Evolutionary conservation across 352 stramenopile genomes (phyloP).

Genomic region (Phytophthora syringae): DNA sequence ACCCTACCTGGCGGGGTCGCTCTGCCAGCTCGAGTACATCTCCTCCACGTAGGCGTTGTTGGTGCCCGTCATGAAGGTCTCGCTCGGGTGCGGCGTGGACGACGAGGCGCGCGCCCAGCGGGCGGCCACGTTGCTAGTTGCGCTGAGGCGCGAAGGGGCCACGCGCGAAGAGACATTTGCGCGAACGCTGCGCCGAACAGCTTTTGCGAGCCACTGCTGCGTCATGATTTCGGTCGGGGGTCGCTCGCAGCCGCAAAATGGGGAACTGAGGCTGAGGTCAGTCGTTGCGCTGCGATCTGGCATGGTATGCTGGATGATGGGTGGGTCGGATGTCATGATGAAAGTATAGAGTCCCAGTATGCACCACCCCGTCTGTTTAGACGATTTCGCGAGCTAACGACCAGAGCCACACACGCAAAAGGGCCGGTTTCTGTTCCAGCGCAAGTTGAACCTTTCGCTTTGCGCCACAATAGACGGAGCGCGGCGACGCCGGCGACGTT

Average conservation of each 20-base stretch:
- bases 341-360: not conserved
- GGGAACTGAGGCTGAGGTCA: conserved; percentile 37
- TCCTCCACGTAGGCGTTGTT: conserved; percentile 97
- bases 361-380: conserved; percentile 10
- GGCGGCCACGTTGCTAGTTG: conserved; percentile 19
- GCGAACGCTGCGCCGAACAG: conserved; percentile 55
- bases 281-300: conserved; percentile 12
- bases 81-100: conserved; percentile 77
- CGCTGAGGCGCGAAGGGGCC: conserved; percentile 3
- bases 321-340: conserved; percentile 14
- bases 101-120: conserved; percentile 58
- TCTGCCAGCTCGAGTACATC: conserved; percentile 96
- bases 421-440: conserved; percentile 29
- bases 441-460: conserved; percentile 37
- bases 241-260: conserved; percentile 22
- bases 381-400: conserved; percentile 30
- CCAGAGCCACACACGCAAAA: conserved; percentile 20
- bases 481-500: not conserved
- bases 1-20: conserved; percentile 80
- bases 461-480: conserved; percentile 34
- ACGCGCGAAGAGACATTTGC: conserved; percentile 34
- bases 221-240: conserved; percentile 48
- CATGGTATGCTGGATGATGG: conserved; percentile 23
- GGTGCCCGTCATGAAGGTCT: conserved; percentile 94
- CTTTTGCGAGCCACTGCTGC: conserved; percentile 74